Percentiles rank a stretch among this genome's conserved stretches.
Conservation (phyloP, 306 rosid genomes). For the Hippophae gyantsensis region DNA sequence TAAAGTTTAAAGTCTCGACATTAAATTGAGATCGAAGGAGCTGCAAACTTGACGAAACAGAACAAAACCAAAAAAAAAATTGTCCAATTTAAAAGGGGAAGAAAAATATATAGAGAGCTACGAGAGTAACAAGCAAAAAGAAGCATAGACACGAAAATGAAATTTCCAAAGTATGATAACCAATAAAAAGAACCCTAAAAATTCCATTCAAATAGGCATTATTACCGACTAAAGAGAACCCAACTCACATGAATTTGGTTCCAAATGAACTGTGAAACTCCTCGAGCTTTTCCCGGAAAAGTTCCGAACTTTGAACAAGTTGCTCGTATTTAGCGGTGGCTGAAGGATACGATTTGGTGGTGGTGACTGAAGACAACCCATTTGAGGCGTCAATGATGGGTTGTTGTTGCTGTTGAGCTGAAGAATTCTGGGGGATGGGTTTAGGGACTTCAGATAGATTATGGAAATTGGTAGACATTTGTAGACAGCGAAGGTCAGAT, state of each 20-base stretch:
- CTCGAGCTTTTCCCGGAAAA: constrained; percentile 55
- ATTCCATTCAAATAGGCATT: not conserved
- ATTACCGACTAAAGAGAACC: not conserved
- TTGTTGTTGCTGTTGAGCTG: constrained; percentile 10
- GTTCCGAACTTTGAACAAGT: constrained; percentile 37
- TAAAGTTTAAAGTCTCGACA: too few species aligned
- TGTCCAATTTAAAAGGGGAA: too few species aligned
- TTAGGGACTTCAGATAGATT: constrained; percentile 15
- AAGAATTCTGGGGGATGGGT: constrained; percentile 13
- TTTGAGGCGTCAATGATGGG: constrained; percentile 11
- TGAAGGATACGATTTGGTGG: constrained; percentile 34
- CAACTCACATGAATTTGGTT: constrained; percentile 44
- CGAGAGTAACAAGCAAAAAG: too few species aligned
- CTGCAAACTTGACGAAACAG: too few species aligned
- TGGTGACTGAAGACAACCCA: constrained; percentile 17
- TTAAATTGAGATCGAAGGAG: too few species aligned
- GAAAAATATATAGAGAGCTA: too few species aligned
- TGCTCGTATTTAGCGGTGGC: constrained; percentile 49
- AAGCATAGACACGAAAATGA: not conserved
- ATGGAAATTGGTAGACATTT: constrained; percentile 22
- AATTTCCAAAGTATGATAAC: not conserved
- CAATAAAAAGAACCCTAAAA: not conserved
- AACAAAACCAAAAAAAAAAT: too few species aligned
- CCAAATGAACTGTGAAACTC: constrained; percentile 48
- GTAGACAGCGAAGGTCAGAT: too few species aligned